phyloP scores from a whole-genome alignment of 2,329 filamentous ascomycete genomes.

The Aspergillaceae sp. region DNA sequence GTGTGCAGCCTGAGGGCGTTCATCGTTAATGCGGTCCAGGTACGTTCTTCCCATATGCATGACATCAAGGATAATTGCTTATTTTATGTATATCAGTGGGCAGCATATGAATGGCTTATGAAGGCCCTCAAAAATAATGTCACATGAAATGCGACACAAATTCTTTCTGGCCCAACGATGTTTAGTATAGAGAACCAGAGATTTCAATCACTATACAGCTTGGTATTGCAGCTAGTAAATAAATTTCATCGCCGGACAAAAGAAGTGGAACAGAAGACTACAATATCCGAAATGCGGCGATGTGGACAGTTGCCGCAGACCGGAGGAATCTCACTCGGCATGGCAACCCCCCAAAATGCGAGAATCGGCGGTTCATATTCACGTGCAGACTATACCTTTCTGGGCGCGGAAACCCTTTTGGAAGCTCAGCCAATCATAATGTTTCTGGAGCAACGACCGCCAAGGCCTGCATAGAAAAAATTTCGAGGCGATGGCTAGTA shows the following conservation, averaged over 20 bases:
- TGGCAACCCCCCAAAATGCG: constrained; percentile 8
- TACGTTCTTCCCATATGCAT: constrained; percentile 18
- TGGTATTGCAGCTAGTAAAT: constrained; percentile 21
- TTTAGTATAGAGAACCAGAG: constrained; percentile 2
- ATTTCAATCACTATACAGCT: constrained; percentile 19
- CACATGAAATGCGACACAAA: not conserved
- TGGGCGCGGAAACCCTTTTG: constrained; percentile 9
- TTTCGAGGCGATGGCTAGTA: not conserved
- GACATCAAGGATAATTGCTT: constrained; percentile 1
- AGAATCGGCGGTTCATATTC: constrained; percentile 21
- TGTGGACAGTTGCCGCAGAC: constrained; percentile 18
- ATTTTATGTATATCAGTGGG: constrained; percentile 54
- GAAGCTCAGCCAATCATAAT: constrained; percentile 9
- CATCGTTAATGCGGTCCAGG: constrained; percentile 79
- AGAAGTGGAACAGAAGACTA: constrained; percentile 9
- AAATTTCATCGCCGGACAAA: constrained; percentile 16
- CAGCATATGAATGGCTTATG: constrained; percentile 86
- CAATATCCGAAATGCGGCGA: constrained; percentile 21
- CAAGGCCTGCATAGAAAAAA: constrained; percentile 1
- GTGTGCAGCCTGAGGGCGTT: constrained; percentile 83
- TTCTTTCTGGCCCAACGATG: constrained; percentile 5
- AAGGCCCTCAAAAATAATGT: constrained; percentile 20
- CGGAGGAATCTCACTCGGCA: constrained; percentile 15
- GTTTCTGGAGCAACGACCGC: constrained; percentile 8
- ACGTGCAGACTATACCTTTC: constrained; percentile 12